A percentile compares a stretch with the other conserved stretches of the same genome.
Evolutionary conservation across 345 rosid species (phyloP).

Genomic region (Excoecaria cochinchinensis): DNA sequence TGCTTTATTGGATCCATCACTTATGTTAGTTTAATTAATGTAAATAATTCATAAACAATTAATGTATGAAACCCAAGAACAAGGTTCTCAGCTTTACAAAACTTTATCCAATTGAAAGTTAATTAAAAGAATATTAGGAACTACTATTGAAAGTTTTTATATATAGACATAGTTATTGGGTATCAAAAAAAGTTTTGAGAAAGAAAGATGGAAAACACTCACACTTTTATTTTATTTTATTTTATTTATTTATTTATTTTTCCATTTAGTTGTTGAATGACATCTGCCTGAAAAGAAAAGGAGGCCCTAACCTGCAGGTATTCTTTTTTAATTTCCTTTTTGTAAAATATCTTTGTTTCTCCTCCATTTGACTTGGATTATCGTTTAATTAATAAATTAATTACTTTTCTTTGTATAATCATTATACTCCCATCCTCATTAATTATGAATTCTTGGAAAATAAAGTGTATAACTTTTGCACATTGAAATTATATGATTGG

Average conservation of each 20-base stretch:
- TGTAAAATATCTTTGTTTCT: conserved; percentile 4
- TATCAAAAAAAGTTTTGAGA: not conserved
- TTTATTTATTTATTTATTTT: not conserved
- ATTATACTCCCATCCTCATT: conserved; percentile 14
- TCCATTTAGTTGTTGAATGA: conserved; percentile 33
- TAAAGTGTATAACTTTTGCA: not conserved
- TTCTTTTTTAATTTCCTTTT: not conserved
- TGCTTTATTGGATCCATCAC: conserved; percentile 31
- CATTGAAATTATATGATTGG: not conserved
- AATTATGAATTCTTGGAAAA: conserved; percentile 9
- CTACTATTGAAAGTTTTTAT: not conserved
- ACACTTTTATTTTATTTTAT: not conserved
- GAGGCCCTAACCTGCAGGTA: conserved; percentile 35
- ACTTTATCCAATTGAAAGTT: not conserved
- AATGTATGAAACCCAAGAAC: conserved; percentile 12
- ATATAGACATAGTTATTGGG: not conserved
- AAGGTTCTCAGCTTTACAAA: conserved; percentile 27
- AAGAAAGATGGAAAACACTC: conserved; percentile 14
- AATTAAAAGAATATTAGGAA: conserved; percentile 11
- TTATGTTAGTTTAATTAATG: not conserved
- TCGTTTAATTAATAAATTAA: not conserved
- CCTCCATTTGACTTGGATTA: conserved; percentile 26
- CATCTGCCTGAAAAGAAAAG: conserved; percentile 42
- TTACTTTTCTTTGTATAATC: conserved; percentile 6
- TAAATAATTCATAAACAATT: not conserved